A percentile compares a stretch with the other conserved stretches of the same genome.
Conservation (phyloP, 768 basidiomycete species). For the Termitomyces heimii region DNA sequence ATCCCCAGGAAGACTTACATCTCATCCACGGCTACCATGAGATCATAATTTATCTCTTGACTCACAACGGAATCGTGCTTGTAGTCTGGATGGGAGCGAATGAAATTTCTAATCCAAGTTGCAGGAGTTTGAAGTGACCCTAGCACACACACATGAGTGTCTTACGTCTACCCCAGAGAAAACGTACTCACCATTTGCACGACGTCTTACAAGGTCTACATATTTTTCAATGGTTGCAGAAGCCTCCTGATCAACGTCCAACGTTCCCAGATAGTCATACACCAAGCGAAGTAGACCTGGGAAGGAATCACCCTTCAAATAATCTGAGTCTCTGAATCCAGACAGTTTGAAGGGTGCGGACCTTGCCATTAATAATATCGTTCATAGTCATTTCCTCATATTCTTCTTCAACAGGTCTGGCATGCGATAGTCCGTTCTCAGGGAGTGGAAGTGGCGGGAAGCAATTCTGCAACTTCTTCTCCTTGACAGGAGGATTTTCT, state of each 20-base stretch:
- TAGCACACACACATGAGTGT: constrained; percentile 22
- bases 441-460: constrained; percentile 57
- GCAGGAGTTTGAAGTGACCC: constrained; percentile 83
- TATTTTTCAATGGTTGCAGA: constrained; percentile 66
- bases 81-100: constrained; percentile 87
- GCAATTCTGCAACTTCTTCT: constrained; percentile 66
- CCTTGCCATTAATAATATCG: constrained; percentile 95
- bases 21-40: constrained; percentile 83
- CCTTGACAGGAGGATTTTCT: constrained; percentile 33
- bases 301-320: constrained; percentile 51
- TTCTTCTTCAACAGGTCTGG: constrained; percentile 63
- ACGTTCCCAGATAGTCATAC: constrained; percentile 76
- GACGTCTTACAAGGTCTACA: constrained; percentile 67
- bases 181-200: constrained; percentile 67
- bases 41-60: constrained; percentile 90
- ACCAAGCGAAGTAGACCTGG: constrained; percentile 81
- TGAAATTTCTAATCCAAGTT: constrained; percentile 90
- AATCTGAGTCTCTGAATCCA: not conserved
- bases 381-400: constrained; percentile 90
- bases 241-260: constrained; percentile 66
- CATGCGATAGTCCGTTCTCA: constrained; percentile 32
- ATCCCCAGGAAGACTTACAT: constrained; percentile 55
- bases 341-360: constrained; percentile 19
- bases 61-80: constrained; percentile 89
- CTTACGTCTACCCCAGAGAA: not conserved